Conservation (phyloP, 2,329 filamentous ascomycete species). For the Simplicillium sp. region DNA sequence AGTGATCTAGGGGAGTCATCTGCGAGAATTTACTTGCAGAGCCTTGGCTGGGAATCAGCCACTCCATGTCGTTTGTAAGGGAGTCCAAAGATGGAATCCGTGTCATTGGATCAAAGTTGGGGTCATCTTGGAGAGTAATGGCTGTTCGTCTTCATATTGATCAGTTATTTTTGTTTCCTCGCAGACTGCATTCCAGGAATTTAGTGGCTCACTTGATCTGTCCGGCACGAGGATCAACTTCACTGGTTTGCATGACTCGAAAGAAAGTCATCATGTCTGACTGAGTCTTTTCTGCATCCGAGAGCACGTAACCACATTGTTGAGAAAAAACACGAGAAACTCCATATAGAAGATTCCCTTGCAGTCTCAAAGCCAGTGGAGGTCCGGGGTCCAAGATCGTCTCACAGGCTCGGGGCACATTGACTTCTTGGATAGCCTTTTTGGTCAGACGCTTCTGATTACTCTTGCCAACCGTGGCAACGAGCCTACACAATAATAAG, state of each 20-base stretch:
- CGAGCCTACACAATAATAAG: constrained; percentile 51
- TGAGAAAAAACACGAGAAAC: constrained; percentile 78
- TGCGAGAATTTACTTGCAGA: constrained; percentile 31
- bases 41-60: constrained; percentile 24
- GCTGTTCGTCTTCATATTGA: constrained; percentile 52
- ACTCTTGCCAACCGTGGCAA: constrained; percentile 78
- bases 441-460: constrained; percentile 64
- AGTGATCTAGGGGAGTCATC: constrained; percentile 26
- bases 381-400: constrained; percentile 76
- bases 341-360: constrained; percentile 80
- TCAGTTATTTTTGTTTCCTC: constrained; percentile 17
- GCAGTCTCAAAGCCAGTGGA: constrained; percentile 81
- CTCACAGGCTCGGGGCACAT: constrained; percentile 77
- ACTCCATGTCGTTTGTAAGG: constrained; percentile 24
- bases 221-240: constrained; percentile 60
- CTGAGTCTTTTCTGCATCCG: constrained; percentile 68
- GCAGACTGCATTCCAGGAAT: constrained; percentile 28
- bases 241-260: constrained; percentile 40
- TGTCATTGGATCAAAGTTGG: constrained; percentile 48
- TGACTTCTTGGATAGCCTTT: constrained; percentile 80
- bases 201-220: constrained; percentile 54
- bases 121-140: constrained; percentile 73
- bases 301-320: constrained; percentile 78
- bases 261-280: constrained; percentile 63
- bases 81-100: constrained; percentile 22